phyloP scores from a whole-genome alignment of 2,329 filamentous ascomycete species.

The Amauroascus niger region DNA sequence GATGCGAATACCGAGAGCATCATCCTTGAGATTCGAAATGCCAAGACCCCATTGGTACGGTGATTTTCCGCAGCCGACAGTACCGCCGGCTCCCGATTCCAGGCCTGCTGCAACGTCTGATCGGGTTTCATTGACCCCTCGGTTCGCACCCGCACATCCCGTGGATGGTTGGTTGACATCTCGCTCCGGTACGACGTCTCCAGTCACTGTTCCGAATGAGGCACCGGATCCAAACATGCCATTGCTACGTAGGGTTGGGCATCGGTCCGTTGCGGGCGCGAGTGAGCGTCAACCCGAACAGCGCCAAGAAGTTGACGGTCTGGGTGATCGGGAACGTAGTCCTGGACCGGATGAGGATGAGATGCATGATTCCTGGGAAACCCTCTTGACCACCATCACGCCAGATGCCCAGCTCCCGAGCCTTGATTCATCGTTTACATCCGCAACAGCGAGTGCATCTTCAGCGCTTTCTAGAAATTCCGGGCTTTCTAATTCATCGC shows the following conservation, averaged over 20 bases:
- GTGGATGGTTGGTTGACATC: slow-evolving; percentile 2
- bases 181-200: slow-evolving; percentile 4
- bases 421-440: slow-evolving; percentile 71
- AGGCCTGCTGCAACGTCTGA: slow-evolving; percentile 10
- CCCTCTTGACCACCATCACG: slow-evolving; percentile 66
- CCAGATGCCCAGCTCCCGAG: slow-evolving; percentile 75
- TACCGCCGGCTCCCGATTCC: background rate
- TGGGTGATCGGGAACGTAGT: slow-evolving; percentile 79
- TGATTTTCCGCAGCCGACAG: slow-evolving; percentile 16
- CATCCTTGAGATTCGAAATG: slow-evolving; percentile 27
- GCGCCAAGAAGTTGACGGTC: slow-evolving; percentile 50
- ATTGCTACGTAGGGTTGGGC: slow-evolving; percentile 28
- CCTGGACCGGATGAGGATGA: slow-evolving; percentile 47
- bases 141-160: slow-evolving; percentile 37
- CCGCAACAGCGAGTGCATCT: slow-evolving; percentile 33
- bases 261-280: slow-evolving; percentile 25
- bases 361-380: slow-evolving; percentile 62
- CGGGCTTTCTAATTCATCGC: slow-evolving; percentile 36
- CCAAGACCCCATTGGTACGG: slow-evolving; percentile 21
- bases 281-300: slow-evolving; percentile 17
- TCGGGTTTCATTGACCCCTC: slow-evolving; percentile 30
- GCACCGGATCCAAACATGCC: slow-evolving; percentile 21
- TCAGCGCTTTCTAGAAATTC: slow-evolving; percentile 22
- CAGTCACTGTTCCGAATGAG: slow-evolving; percentile 13
- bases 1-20: slow-evolving; percentile 31